Base-by-base conservation (phyloP, 768 basidiomycete genomes). In the Trametes cingulata region DNA sequence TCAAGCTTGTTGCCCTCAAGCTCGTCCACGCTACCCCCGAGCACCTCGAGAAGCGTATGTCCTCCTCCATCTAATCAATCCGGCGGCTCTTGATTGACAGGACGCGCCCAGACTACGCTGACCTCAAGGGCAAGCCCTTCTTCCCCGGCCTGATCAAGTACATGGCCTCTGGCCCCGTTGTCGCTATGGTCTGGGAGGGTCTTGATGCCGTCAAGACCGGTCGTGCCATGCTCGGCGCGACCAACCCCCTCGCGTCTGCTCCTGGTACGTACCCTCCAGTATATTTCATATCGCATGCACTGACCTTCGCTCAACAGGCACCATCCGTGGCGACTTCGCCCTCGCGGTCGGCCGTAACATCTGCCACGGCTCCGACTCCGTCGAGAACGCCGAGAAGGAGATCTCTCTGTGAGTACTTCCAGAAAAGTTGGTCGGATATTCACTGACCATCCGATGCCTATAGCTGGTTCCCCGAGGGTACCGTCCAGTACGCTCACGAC, bases 101-200 rank as follows among this genome's bases (percentile, higher is more conserved):
- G 46, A 27, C 42, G 53, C 49, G 42, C 20, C 10, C 4, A 94
- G 92, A 99, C 86, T 99, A 99, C 75, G 90, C 84, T 68, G 97
- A 98, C 80, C 91, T 98, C 79, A 89, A 84, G 75, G 87, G 82
- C 68, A 97, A 96, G 85, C 71, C 85, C 56, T 99, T 99, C 88
- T 99, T 98, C 88, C 91, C 92, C 67, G 90, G 92, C 67, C 77
- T 98, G 71, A 88, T 98, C 85, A 88, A 87, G 74, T 98, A 98
- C 83, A 98, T 96, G 94, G 85, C 87, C 56, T 82, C 90, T 55
- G 96, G 97, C 61, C 97, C 97, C 67, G 97, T 99, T 67, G 89
- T 96, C 72, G 91, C 84, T 69, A 95, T 93, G 85, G 95, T 91
- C 66, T 96, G 95, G 86, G 85, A 98, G 80, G 97, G 97, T 60